Evolutionary conservation across 2,329 filamentous ascomycete genomes (phyloP), one percentile per base, ranked within the genome.

Genomic region (Scytalidium sp.): DNA sequence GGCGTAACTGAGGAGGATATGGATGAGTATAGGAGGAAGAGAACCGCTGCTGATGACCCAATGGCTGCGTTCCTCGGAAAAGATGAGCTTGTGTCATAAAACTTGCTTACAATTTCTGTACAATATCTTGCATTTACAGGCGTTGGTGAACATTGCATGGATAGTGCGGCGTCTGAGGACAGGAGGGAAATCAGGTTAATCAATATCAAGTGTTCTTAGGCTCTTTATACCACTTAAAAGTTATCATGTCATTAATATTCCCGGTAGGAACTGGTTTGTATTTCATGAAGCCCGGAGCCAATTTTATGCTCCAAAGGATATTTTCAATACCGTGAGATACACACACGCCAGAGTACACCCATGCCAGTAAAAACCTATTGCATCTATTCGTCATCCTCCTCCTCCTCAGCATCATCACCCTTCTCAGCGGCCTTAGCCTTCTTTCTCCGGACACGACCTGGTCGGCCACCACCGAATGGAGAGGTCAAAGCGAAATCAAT

Each of bases 401-500:
- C 92, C 65, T 87, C 91, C 63, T 83, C 93, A 52, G 77, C 89
- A 55, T 80, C 89, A 64, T 85, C 88, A 71, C 83, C 87, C 75
- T 86, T 87, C 80, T 95, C 90, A 57, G 91, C 90, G 65, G 94
- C 90, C 82, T 90, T 93, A 75, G 92, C 90, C 92, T 97, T 99
- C 94, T 97, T 99, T 85, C 94, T 95, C 78, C 90, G 87, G 71
- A 97, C 93, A 85, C 94, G 94, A 66, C 94, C 94, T 68, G 91
- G 90, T 68, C 94, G 92, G 72, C 94, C 94, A 74, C 92, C 92
- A 78, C 94, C 94, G 70, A 96, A 97, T 73, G 94, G 93, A 72
- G 93, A 97, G 78, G 87, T 95, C 62, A 99, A 85, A 59, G 94
- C 84, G 75, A 99, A 97, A 84, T 99, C 94, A 70, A 99, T 97